Evolutionary conservation across 2,329 filamentous ascomycete genomes (phyloP).

Genomic region (Aspergillus proliferans): DNA sequence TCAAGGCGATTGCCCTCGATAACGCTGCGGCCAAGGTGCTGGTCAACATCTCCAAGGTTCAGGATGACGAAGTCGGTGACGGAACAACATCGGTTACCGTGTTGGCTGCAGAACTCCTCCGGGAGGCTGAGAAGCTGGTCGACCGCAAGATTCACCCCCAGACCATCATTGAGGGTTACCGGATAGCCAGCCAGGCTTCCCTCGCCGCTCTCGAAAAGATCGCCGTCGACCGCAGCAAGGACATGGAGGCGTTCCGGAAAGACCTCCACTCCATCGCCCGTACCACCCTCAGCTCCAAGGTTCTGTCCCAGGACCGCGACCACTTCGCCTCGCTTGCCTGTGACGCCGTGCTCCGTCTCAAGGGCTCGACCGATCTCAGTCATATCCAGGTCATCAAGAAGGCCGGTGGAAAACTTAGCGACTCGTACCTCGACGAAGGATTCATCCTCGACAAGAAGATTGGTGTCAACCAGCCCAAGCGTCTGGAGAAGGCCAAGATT

Average conservation of each 20-base stretch:
- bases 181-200: slow-evolving; percentile 89
- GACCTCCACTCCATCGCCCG: slow-evolving; percentile 86
- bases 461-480: slow-evolving; percentile 96
- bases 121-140: slow-evolving; percentile 94
- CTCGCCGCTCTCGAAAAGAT: slow-evolving; percentile 75
- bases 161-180: slow-evolving; percentile 98
- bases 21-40: slow-evolving; percentile 97
- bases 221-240: slow-evolving; percentile 84
- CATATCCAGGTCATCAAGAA: slow-evolving; percentile 99
- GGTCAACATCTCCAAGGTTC: slow-evolving; percentile 98
- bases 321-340: slow-evolving; percentile 86
- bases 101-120: slow-evolving; percentile 85
- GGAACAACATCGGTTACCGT: slow-evolving; percentile 98
- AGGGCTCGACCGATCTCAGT: slow-evolving; percentile 85
- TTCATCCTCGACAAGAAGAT: slow-evolving; percentile 99
- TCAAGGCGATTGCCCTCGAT: slow-evolving; percentile 96
- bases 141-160: slow-evolving; percentile 98
- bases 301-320: slow-evolving; percentile 85
- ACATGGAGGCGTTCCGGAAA: slow-evolving; percentile 75
- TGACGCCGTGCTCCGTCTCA: slow-evolving; percentile 84
- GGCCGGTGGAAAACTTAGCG: slow-evolving; percentile 91
- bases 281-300: slow-evolving; percentile 95
- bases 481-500: slow-evolving; percentile 96
- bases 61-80: slow-evolving; percentile 97
- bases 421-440: slow-evolving; percentile 95